Conservation (phyloP, 306 rosid genomes). For the Vigna trinervia region DNA sequence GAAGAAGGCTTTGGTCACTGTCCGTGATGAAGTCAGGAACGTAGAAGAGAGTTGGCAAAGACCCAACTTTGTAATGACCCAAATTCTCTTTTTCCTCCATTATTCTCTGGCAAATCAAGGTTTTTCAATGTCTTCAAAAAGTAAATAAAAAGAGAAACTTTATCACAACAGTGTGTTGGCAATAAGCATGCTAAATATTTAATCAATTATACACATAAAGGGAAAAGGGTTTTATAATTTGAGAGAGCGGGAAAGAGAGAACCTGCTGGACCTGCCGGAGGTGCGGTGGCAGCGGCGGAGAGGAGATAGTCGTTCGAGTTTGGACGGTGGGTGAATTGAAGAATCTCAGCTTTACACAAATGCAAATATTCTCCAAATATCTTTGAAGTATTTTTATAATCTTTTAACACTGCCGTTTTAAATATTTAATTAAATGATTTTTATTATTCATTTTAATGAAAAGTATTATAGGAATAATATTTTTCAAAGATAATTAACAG, state of each 20-base stretch:
- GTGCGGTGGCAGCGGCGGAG: conserved; percentile 1
- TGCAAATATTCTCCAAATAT: background rate
- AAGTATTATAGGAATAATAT: no score
- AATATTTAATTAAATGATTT: no score
- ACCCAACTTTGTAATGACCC: conserved; percentile 61
- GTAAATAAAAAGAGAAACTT: background rate
- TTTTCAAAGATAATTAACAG: no score
- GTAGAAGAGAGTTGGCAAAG: conserved; percentile 67
- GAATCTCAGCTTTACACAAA: background rate
- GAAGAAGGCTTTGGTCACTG: conserved; percentile 58
- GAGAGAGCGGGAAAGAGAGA: background rate
- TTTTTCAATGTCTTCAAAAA: conserved; percentile 22
- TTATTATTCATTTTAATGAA: no score
- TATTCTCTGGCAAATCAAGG: conserved; percentile 49
- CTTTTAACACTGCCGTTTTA: no score
- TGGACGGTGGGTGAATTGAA: background rate
- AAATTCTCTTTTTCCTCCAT: conserved; percentile 57
- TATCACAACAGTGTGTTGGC: background rate
- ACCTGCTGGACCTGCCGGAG: conserved; percentile 4
- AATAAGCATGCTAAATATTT: background rate
- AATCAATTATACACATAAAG: background rate
- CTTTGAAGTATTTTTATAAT: no score
- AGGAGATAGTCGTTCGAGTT: background rate
- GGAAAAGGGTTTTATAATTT: background rate
- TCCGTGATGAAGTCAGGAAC: conserved; percentile 71